Percentiles rank a stretch among this genome's conserved stretches.
These are phyloP conservation scores for Posidonia australis DNA, from an alignment of 106 monocot species.

Conservation along the genomic window DNA sequence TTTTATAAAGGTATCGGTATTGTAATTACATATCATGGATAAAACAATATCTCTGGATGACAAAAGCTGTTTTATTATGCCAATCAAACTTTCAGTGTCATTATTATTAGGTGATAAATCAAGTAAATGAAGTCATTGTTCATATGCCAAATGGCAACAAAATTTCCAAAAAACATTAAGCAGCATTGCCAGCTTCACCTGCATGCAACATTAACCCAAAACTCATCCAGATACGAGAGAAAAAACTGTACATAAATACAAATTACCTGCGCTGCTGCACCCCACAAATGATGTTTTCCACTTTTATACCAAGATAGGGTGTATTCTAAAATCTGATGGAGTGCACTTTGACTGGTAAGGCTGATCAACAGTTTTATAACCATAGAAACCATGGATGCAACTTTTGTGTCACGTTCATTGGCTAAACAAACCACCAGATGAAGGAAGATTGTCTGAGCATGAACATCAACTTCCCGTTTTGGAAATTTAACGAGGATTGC, in stretches of 20 bases:
- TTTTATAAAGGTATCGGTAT: too few species aligned
- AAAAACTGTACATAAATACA: not conserved
- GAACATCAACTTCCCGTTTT: conserved; percentile 45
- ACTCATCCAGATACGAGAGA: not conserved
- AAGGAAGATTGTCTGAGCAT: conserved; percentile 61
- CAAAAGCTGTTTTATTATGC: too few species aligned
- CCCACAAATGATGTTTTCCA: conserved; percentile 65
- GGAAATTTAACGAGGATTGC: conserved; percentile 73
- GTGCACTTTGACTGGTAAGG: conserved; percentile 22
- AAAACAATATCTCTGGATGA: too few species aligned
- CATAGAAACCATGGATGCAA: conserved; percentile 48
- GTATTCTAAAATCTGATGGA: conserved; percentile 45
- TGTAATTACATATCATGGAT: too few species aligned
- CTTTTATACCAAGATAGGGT: conserved; percentile 67
- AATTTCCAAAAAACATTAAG: too few species aligned
- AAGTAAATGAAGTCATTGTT: too few species aligned
- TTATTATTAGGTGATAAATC: too few species aligned
- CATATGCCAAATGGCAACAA: too few species aligned
- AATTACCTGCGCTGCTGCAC: conserved; percentile 73
- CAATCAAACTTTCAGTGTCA: too few species aligned
- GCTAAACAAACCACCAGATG: conserved; percentile 71
- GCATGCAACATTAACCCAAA: not conserved
- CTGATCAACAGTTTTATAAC: conserved; percentile 49
- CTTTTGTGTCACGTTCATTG: conserved; percentile 60
- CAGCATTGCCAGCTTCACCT: not conserved